Percentiles rank a stretch among this genome's conserved stretches.
Conservation (phyloP, 176 grass and related monocot species). For the Panicum miliaceum region DNA sequence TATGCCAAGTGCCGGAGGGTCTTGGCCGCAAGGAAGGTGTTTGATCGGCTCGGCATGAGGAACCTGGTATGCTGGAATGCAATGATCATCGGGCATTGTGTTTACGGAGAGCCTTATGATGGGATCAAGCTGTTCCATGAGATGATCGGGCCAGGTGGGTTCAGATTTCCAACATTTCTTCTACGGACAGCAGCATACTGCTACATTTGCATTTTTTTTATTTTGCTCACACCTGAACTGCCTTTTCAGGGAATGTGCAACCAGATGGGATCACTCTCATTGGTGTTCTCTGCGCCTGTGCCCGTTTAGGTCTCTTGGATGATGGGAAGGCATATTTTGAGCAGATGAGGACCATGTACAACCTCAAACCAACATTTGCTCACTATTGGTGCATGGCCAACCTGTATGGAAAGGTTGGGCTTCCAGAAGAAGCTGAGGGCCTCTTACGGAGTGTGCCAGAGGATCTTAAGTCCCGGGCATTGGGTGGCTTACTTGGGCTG, state of each 20-base stretch:
- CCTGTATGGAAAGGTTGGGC: slow-evolving; percentile 50
- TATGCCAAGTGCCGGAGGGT: slow-evolving; percentile 55
- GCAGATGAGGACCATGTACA: slow-evolving; percentile 56
- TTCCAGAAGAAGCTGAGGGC: neutral
- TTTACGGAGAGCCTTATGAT: slow-evolving; percentile 57
- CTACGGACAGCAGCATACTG: neutral
- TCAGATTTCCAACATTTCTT: neutral
- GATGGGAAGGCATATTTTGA: slow-evolving; percentile 65
- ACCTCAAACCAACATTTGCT: slow-evolving; percentile 60
- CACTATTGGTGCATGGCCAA: slow-evolving; percentile 88
- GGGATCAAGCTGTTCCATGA: slow-evolving; percentile 59
- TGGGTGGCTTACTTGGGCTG: slow-evolving; percentile 66
- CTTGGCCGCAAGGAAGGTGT: slow-evolving; percentile 48
- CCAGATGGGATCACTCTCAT: slow-evolving; percentile 72
- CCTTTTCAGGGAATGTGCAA: slow-evolving; percentile 35
- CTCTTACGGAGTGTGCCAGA: slow-evolving; percentile 46
- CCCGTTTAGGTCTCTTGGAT: slow-evolving; percentile 56
- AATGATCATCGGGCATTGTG: slow-evolving; percentile 66
- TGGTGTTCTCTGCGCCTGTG: slow-evolving; percentile 64
- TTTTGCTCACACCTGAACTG: neutral
- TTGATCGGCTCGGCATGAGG: slow-evolving; percentile 42
- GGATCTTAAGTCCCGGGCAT: slow-evolving; percentile 49
- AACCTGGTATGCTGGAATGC: slow-evolving; percentile 70
- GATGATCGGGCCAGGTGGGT: slow-evolving; percentile 59
- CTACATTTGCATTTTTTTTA: slow-evolving; percentile 17